A percentile compares a stretch with the other conserved stretches of the same genome.
These are phyloP conservation scores for Exophiala bonariae DNA, from an alignment of 2,329 filamentous ascomycete genomes.

Conservation along the genomic window DNA sequence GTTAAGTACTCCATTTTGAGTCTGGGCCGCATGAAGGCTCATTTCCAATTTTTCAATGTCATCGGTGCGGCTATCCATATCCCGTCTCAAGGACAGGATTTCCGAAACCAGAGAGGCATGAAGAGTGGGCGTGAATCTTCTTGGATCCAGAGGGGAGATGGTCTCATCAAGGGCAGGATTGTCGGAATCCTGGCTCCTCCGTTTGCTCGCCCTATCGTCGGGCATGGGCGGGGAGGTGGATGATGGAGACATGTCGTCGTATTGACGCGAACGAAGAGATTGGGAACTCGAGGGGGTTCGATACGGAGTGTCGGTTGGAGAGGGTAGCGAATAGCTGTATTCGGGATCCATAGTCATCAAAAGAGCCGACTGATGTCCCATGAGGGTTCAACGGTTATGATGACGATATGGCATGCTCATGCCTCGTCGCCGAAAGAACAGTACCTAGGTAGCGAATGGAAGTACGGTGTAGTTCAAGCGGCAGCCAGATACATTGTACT, in stretches of 20 bases:
- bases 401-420: conserved; percentile 12
- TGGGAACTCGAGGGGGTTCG: conserved; percentile 57
- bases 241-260: conserved; percentile 50
- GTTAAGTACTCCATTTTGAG: conserved; percentile 72
- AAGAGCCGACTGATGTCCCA: conserved; percentile 5
- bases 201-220: conserved; percentile 40
- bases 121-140: conserved; percentile 89
- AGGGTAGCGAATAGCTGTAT: conserved; percentile 62
- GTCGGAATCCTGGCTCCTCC: conserved; percentile 38
- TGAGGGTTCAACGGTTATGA: conserved; percentile 5
- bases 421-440: too few species aligned
- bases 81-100: conserved; percentile 80
- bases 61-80: conserved; percentile 85
- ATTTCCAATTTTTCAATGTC: conserved; percentile 83
- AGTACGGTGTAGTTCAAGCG: too few species aligned
- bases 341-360: conserved; percentile 27
- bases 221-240: conserved; percentile 59
- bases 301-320: conserved; percentile 71
- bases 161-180: conserved; percentile 57
- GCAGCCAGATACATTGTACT: too few species aligned
- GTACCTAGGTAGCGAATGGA: too few species aligned
- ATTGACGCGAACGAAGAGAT: conserved; percentile 66
- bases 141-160: conserved; percentile 77
- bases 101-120: conserved; percentile 94
- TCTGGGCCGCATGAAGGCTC: conserved; percentile 67